Conservation (phyloP, 164 flowering plant genomes). For the Umbellularia californica region DNA sequence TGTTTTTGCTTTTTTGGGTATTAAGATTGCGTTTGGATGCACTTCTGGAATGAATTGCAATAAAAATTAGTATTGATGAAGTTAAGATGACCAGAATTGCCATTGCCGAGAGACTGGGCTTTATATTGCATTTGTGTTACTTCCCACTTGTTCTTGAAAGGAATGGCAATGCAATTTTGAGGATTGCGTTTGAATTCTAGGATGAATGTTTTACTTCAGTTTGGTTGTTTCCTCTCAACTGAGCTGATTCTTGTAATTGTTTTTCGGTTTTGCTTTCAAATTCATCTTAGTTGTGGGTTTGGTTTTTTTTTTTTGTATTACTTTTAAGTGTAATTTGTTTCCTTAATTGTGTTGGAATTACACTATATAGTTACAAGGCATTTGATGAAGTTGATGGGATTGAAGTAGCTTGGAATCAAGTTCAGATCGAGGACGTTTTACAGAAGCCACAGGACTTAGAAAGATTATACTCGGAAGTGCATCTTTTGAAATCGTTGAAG, state of each 20-base stretch:
- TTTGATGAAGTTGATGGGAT: conserved; percentile 70
- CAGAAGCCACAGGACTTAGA: conserved; percentile 53
- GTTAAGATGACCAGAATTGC: not conserved
- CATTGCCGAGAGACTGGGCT: not conserved
- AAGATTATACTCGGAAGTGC: conserved; percentile 57
- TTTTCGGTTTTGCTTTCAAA: not conserved
- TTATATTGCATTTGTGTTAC: not conserved
- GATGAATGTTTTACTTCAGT: too few relatives aligned
- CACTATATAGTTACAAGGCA: conserved; percentile 41
- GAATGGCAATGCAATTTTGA: not conserved
- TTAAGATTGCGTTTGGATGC: not conserved
- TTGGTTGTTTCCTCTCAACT: not conserved
- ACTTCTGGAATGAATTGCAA: not conserved
- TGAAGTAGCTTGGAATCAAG: conserved; percentile 74
- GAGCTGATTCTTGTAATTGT: not conserved
- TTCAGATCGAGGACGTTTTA: conserved; percentile 47
- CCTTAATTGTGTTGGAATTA: conserved; percentile 11
- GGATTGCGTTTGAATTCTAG: not conserved
- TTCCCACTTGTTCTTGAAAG: not conserved
- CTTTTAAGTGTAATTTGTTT: not conserved
- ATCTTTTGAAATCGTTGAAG: conserved; percentile 50
- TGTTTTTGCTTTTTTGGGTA: not conserved
- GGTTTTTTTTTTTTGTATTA: not conserved
- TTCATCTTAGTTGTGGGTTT: not conserved
- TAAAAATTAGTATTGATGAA: not conserved